phyloP scores from a whole-genome alignment of 768 basidiomycete genomes.

The Lactarius quietus region DNA sequence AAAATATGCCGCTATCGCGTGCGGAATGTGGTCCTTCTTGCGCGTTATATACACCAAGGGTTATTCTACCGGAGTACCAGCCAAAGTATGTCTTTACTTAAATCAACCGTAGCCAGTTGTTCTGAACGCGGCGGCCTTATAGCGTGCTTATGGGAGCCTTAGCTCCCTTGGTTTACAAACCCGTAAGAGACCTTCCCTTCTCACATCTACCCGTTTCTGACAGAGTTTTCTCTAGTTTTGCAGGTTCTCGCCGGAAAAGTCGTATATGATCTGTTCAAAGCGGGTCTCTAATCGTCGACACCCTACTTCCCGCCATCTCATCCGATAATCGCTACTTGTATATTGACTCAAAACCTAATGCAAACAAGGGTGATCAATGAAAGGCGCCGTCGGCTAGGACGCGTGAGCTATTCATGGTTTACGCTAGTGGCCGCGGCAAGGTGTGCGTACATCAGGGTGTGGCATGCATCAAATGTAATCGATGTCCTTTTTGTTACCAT shows the following conservation, averaged over 20 bases:
- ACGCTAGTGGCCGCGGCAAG: neutral
- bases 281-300: constrained; percentile 8
- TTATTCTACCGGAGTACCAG: constrained; percentile 44
- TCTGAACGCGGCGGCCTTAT: neutral
- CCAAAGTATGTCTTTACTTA: constrained; percentile 34
- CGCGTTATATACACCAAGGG: constrained; percentile 47
- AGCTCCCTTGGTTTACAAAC: neutral
- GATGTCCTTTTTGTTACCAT: neutral
- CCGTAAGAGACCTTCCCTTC: neutral
- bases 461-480: neutral
- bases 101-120: neutral
- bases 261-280: constrained; percentile 13
- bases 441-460: neutral
- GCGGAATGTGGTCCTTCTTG: constrained; percentile 38
- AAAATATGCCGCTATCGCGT: constrained; percentile 38
- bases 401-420: neutral
- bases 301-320: neutral
- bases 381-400: neutral
- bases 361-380: neutral
- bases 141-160: neutral
- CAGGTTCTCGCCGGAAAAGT: constrained; percentile 1
- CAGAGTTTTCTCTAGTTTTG: constrained; percentile 3
- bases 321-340: neutral
- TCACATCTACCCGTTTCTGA: neutral
- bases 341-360: neutral